Conservation (phyloP, 257 asterid genomes). For the Solanum piurae region DNA sequence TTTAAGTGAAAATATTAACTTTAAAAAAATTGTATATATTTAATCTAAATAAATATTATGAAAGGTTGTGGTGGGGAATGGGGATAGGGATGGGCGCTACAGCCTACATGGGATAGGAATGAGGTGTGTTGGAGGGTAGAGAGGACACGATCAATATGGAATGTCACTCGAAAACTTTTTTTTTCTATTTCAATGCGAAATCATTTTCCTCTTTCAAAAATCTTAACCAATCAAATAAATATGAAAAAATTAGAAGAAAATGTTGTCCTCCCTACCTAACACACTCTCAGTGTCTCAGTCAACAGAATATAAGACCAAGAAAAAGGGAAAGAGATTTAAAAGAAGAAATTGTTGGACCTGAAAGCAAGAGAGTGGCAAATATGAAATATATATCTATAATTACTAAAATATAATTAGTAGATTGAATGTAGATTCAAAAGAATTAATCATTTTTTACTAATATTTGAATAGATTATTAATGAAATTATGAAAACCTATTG, state of each 20-base stretch:
- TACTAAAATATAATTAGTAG: not conserved
- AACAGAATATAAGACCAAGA: not conserved
- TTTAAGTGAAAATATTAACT: accelerated
- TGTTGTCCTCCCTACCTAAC: not conserved
- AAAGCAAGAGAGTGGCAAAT: not conserved
- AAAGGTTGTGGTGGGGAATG: not conserved
- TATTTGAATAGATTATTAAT: not conserved
- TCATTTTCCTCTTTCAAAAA: not conserved
- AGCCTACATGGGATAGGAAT: not conserved
- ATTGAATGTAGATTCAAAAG: not conserved
- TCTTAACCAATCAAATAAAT: not conserved
- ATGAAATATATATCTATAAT: not conserved
- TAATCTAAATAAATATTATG: not conserved
- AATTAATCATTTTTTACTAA: not conserved
- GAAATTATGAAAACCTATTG: not conserved
- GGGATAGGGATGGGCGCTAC: not conserved
- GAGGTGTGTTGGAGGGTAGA: too few relatives aligned
- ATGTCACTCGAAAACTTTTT: not conserved
- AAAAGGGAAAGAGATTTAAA: not conserved
- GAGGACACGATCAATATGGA: accelerated
- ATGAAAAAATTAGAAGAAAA: not conserved
- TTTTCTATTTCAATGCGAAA: too few relatives aligned
- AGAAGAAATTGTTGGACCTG: not conserved
- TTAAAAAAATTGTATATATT: too few relatives aligned
- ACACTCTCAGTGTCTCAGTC: not conserved